Evolutionary conservation across 2,329 filamentous ascomycete genomes (phyloP), one percentile per base, ranked within the genome.

Genomic region (Trichophyton benhamiae): DNA sequence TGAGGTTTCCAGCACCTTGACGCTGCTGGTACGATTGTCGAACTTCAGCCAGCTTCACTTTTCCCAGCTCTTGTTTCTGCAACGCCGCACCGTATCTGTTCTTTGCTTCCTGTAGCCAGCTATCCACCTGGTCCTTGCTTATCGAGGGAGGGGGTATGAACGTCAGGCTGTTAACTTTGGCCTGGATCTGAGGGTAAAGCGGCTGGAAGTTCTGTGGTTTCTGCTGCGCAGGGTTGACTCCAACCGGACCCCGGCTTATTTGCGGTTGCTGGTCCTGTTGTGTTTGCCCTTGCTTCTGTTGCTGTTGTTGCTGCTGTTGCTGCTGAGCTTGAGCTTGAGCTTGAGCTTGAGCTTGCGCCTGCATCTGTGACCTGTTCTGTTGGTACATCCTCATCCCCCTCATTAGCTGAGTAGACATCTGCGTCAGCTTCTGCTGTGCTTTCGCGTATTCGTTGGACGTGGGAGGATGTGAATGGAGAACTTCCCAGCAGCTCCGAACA

Each of bases 401-500:
- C 75, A 82, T 83, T 61, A 82, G 72, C 62, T 74, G 78, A 59
- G 75, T 70, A 6, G 80, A 81, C 57, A 80, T 75, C 62, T 80
- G 75, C 13, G 77, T 74, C 20, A 84, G 75, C 65, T 80, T 80
- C 30, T 75, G 71, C 58, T 79, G 77, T 11, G 79, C 81, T 48
- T 73, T 72, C 61, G 76, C 75, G 66, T 82, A 79, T 62, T 82
- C 78, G 1, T 74, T 68, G 59, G 75, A 80, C 60, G 78, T 78
- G 38, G 74, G 72, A 11, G 80, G 75, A 46, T 77, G 76, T 48
- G 68, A 76, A 63, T 82, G 78, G 58, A 82, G 73, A 36, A 77
- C 70, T 33, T 78, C 76, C 82, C 82, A 85, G 58, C 83, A 75
- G 63, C 75, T 78, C 61, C 77, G 75, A 64, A 85, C 77, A 20